A percentile compares a stretch with the other conserved stretches of the same genome.
Evolutionary conservation across 129 eudicot genomes (phyloP).

Genomic region (Heracleum sosnowskyi): DNA sequence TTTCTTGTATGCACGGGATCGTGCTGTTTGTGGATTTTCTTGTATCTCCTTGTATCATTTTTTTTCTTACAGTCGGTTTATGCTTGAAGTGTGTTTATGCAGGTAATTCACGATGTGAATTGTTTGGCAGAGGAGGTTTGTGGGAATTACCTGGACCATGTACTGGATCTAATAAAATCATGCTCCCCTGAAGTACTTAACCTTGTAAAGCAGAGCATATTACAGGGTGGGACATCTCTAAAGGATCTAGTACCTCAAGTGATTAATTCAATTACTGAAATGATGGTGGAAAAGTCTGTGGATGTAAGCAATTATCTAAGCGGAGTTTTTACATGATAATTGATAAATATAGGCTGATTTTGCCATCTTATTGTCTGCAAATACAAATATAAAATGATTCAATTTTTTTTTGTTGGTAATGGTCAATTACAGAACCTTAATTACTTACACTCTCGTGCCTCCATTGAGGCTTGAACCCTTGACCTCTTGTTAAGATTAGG

Average conservation of each 20-base stretch:
- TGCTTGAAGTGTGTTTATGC: too few species aligned
- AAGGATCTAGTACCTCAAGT: constrained; percentile 54
- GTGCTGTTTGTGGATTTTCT: not conserved
- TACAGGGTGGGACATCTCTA: constrained; percentile 64
- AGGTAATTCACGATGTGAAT: constrained; percentile 79
- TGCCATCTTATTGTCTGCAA: not conserved
- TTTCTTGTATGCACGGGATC: too few species aligned
- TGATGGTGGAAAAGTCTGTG: constrained; percentile 66
- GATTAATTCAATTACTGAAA: constrained; percentile 50
- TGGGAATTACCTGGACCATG: constrained; percentile 54
- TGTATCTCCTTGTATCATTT: not conserved
- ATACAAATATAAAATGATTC: too few species aligned
- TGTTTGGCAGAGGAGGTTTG: constrained; percentile 53
- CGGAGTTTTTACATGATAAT: not conserved
- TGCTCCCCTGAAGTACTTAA: constrained; percentile 68
- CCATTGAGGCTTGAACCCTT: not conserved
- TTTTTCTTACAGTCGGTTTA: not conserved
- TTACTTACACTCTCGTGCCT: not conserved
- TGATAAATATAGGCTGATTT: not conserved
- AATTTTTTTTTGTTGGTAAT: too few species aligned
- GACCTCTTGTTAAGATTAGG: not conserved
- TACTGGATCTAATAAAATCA: constrained; percentile 48
- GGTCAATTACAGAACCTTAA: not conserved
- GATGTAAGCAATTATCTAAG: constrained; percentile 40
- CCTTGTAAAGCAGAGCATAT: constrained; percentile 70